Conservation (phyloP, 768 basidiomycete species). For the Postia placenta region DNA sequence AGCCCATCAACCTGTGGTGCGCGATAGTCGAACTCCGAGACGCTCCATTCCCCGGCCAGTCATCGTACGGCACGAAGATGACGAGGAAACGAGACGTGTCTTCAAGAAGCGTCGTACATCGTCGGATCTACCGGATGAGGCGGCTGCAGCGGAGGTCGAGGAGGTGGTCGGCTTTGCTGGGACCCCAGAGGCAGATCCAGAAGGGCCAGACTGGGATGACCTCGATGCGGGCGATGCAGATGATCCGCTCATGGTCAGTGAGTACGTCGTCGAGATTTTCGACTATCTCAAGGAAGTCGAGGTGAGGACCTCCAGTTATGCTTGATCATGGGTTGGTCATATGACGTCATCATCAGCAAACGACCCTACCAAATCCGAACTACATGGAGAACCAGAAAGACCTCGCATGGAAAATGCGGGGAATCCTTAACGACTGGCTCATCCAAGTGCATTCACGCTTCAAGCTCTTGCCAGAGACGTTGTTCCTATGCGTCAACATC, state of each 20-base stretch:
- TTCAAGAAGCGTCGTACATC: conserved; percentile 77
- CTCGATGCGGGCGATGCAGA: conserved; percentile 88
- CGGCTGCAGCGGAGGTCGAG: conserved; percentile 35
- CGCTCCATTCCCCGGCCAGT: conserved; percentile 9
- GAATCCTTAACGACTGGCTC: conserved; percentile 88
- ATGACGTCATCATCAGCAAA: conserved; percentile 37
- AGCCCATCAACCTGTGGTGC: conserved; percentile 3
- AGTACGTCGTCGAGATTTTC: conserved; percentile 94
- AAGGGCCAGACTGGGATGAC: conserved; percentile 77
- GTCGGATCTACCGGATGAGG: conserved; percentile 48
- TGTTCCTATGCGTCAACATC: conserved; percentile 86
- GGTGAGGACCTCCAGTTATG: conserved; percentile 37
- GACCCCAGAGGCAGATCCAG: conserved; percentile 56
- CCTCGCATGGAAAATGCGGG: conserved; percentile 85
- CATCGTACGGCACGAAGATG: conserved; percentile 26
- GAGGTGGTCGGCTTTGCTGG: conserved; percentile 26
- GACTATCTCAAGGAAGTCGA: conserved; percentile 83
- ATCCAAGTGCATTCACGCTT: conserved; percentile 87
- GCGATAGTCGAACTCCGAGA: conserved; percentile 11
- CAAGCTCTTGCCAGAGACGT: conserved; percentile 81
- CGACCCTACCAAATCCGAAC: conserved; percentile 74
- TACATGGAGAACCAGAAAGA: conserved; percentile 85
- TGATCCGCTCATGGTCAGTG: conserved; percentile 95
- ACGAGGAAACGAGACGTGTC: conserved; percentile 53
- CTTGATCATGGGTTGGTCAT: conserved; percentile 9